Base-by-base conservation (phyloP, 345 rosid genomes). In the Adansonia digitata region DNA sequence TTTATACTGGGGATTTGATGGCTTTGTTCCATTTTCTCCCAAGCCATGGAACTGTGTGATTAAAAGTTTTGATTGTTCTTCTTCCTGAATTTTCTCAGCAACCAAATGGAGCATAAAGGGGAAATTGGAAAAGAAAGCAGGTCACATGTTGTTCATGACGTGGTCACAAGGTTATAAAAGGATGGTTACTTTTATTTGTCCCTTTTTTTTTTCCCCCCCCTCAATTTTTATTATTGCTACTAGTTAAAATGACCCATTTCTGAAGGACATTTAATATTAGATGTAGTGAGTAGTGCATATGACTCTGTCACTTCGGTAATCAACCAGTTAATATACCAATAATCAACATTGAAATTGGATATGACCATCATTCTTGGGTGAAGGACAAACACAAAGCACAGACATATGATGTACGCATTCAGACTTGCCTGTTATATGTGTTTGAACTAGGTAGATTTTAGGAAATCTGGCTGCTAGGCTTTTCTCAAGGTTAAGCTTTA, bases 41-140 rank as follows among this genome's bases (percentile, higher is more conserved):
- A 75, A 59, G 45, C 65, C 67, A 31, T 72, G 31, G 31, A 59
- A 70, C 2, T 42, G 2, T 40, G 60, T 55, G 17, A 13, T 42
- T 70, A 66, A 29, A 65, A 60, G 56, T 71, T 61, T 71, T 77
- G 60, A 70, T 74, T 45, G 69, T 55, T 24, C 61, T 81, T 72
- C 79, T 82, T 74, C 78, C 75, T 83, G 67, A 63, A 71, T 86
- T 85, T 84, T 81, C 82, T 84, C 85, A 83, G 85, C 82, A 78
- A 72, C 79, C 65, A 73, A 83, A 79, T 81, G 87, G 66, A 82
- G 86, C 86, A 74, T 77, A 85, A 80, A 71, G 74, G 73, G 69
- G 77, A 73, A 77, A 80, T 73, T 8, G 57, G 79, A 65, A 81
- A 83, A 78, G 82, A 87, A 79, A 80, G 81, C 82, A 71, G 48